These are phyloP conservation scores for Pseudocercospora musae DNA, from an alignment of 2,329 filamentous ascomycete species.

Conservation along the genomic window DNA sequence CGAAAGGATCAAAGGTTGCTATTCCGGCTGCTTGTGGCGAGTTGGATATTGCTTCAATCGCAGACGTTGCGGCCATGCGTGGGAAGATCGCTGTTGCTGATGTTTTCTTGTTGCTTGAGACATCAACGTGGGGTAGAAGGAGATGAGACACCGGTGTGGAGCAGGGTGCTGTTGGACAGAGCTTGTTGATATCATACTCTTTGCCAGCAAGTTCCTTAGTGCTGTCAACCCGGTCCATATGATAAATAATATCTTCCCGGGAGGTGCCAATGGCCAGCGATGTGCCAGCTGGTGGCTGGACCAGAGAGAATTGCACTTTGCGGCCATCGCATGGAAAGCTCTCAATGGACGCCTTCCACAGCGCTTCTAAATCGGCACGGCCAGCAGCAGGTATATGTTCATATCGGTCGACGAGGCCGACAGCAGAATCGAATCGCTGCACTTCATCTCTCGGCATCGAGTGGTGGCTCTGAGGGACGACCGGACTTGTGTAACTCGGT, in stretches of 20 bases:
- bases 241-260: constrained; percentile 25
- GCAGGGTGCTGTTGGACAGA: constrained; percentile 21
- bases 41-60: constrained; percentile 45
- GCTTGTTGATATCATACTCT: constrained; percentile 26
- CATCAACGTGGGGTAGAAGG: constrained; percentile 14
- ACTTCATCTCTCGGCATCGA: constrained; percentile 23
- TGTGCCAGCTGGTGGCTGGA: constrained; percentile 22
- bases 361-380: constrained; percentile 24
- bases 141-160: constrained; percentile 28
- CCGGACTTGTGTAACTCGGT: constrained; percentile 54
- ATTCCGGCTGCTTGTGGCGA: constrained; percentile 48
- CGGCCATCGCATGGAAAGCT: constrained; percentile 24
- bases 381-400: constrained; percentile 31
- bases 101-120: neutral
- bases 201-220: constrained; percentile 8
- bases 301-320: constrained; percentile 30
- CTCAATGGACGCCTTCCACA: constrained; percentile 31
- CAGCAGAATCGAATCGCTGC: constrained; percentile 29
- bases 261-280: constrained; percentile 26
- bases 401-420: constrained; percentile 31
- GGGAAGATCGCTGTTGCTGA: constrained; percentile 41
- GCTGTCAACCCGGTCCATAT: constrained; percentile 22
- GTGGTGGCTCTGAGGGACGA: constrained; percentile 59
- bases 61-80: constrained; percentile 46
- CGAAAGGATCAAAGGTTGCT: constrained; percentile 64